These are phyloP conservation scores for Oehlia diaphana DNA, from an alignment of 192 early-diverging fungal genomes.

Conservation along the genomic window DNA sequence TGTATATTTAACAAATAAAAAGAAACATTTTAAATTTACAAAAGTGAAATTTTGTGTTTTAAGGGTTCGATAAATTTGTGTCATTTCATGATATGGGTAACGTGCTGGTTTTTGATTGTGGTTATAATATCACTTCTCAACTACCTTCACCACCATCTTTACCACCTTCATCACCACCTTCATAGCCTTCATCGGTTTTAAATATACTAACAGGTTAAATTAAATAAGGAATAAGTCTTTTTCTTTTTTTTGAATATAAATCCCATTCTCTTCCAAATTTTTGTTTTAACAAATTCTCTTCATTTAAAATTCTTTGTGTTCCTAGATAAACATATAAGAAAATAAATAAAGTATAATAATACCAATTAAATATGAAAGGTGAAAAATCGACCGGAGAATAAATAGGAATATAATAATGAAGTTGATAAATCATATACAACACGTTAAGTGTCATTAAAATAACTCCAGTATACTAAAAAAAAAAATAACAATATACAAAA, in stretches of 20 bases:
- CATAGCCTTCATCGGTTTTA: too few relatives aligned
- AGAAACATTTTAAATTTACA: too few relatives aligned
- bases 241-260: neutral
- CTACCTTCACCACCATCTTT: too few relatives aligned
- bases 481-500: neutral
- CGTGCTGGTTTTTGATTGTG: too few relatives aligned
- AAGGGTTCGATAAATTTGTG: too few relatives aligned
- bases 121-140: too few relatives aligned
- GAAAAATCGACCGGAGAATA: neutral
- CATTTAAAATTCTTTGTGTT: neutral
- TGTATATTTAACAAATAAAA: too few relatives aligned
- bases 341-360: neutral
- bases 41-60: too few relatives aligned
- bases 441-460: neutral
- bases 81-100: too few relatives aligned
- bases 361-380: neutral
- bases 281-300: conserved; percentile 4
- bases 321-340: neutral
- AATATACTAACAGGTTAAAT: neutral
- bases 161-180: too few relatives aligned
- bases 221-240: conserved; percentile 16
- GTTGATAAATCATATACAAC: neutral
- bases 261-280: conserved; percentile 18
- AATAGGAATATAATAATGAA: neutral
- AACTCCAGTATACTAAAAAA: neutral